Evolutionary conservation across 176 grass and related monocot genomes (phyloP), one percentile per base, ranked within the genome.

Genomic region (Alloteropsis semialata): DNA sequence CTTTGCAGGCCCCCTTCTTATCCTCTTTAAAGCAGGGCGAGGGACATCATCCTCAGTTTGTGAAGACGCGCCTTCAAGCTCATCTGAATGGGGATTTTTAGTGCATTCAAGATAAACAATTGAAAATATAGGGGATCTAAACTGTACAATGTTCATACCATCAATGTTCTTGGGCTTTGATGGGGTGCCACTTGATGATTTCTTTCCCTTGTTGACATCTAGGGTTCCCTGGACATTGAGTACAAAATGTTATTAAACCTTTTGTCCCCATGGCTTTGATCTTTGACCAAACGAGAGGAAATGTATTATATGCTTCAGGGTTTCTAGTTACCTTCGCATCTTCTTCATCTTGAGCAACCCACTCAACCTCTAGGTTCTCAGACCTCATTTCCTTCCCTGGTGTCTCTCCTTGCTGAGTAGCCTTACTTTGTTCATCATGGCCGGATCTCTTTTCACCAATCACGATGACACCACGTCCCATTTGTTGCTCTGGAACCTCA

Each of bases 401-500:
- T 63, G 32, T 69, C 36, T 67, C 49, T 76, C 70, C 73, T 28
- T 80, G 77, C 48, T 66, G 78, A 59, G 38, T 49, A 60, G 72
- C 62, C 49, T 56, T 89, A 51, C 66, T 36, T 38, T 58, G 59
- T 9, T 41, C 69, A 49, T 85, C 84, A 79, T 92, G 36, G 39
- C 80, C 80, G 29, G 92, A 89, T 82, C 88, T 85, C 76, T 90
- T 97, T 41, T 87, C 89, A 30, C 87, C 84, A 45, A 90, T 73
- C 22, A 79, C 81, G 18, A 94, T 87, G 60, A 85, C 32, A 62
- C 72, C 92, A 68, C 50, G 84, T 3, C 50, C 78, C 77, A 90
- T 79, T 88, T 92, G 84, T 88, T 92, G 89, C 73, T 92, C 92
- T 82, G 83, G 76, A 85, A 66, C 48, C 42, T 82, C 81, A 82